Evolutionary conservation across 495 filamentous ascomycete genomes (phyloP).

Genomic region (Haplographium delicatum): DNA sequence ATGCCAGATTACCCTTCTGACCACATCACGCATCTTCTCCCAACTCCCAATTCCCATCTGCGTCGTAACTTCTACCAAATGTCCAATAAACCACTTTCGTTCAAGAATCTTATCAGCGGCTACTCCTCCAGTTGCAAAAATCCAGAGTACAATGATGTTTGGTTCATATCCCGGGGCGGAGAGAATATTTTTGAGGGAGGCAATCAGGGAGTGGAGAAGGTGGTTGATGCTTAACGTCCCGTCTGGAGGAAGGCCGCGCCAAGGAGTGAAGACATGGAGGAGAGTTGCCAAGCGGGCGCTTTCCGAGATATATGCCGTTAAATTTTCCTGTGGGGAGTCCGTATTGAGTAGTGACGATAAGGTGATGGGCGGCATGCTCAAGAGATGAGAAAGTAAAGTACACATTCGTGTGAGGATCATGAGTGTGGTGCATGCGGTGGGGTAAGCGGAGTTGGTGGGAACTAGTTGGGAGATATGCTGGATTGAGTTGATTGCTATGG

Average conservation of each 20-base stretch:
- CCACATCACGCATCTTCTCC: slow-evolving; percentile 1
- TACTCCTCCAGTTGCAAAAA: slow-evolving; percentile 6
- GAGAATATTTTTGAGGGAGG: not conserved
- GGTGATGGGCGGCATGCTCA: slow-evolving; percentile 7
- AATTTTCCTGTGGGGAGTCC: not conserved
- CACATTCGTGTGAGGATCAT: slow-evolving; percentile 7
- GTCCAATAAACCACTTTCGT: slow-evolving; percentile 11
- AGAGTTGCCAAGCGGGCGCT: slow-evolving; percentile 3
- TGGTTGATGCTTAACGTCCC: slow-evolving; percentile 8
- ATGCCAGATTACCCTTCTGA: slow-evolving; percentile 8
- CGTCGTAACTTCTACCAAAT: not conserved
- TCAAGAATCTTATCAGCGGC: not conserved
- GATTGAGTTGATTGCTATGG: slow-evolving; percentile 1
- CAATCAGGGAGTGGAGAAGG: slow-evolving; percentile 1
- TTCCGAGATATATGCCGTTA: slow-evolving; percentile 2
- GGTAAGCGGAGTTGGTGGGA: not conserved
- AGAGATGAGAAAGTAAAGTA: slow-evolving; percentile 10
- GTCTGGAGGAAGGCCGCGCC: slow-evolving; percentile 8
- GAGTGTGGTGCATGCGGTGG: slow-evolving; percentile 3
- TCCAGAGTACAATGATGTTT: slow-evolving; percentile 6
- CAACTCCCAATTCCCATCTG: slow-evolving; percentile 9
- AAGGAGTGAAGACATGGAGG: slow-evolving; percentile 8
- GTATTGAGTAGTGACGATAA: too few relatives aligned
- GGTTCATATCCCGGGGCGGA: not conserved
- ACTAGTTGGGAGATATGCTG: slow-evolving; percentile 15